Percentiles rank a stretch among this genome's conserved stretches.
Conservation (phyloP, 192 early-diverging fungal species). For the Coemansia erecta region DNA sequence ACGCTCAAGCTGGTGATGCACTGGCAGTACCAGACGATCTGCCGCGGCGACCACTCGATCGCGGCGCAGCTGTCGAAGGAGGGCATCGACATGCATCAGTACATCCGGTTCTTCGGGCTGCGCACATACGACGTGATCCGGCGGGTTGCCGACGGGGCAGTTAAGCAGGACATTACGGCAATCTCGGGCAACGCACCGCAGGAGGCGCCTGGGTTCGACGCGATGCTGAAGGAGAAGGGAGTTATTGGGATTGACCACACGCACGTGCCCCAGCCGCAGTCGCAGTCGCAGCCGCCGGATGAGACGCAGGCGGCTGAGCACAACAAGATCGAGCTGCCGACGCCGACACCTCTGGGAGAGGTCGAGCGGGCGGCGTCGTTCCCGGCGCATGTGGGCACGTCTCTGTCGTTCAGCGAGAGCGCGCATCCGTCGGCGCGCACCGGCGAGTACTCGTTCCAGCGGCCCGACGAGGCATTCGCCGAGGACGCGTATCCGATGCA, state of each 20-base stretch:
- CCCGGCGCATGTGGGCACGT: conserved; percentile 2
- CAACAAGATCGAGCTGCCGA: not conserved
- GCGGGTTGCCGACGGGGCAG: conserved; percentile 26
- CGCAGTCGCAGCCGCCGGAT: conserved; percentile 4
- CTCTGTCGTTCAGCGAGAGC: conserved; percentile 25
- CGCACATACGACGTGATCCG: conserved; percentile 70
- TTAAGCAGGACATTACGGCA: conserved; percentile 23
- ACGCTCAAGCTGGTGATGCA: conserved; percentile 75
- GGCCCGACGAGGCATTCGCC: conserved; percentile 48
- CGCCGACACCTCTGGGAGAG: conserved; percentile 5
- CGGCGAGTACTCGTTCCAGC: conserved; percentile 40
- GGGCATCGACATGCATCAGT: conserved; percentile 59
- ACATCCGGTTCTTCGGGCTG: conserved; percentile 75
- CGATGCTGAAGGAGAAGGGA: conserved; percentile 18
- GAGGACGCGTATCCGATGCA: conserved; percentile 42
- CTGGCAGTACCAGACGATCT: conserved; percentile 77
- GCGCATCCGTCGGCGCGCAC: not conserved
- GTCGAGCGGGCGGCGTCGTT: not conserved
- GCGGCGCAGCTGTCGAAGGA: conserved; percentile 57
- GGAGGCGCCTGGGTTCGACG: conserved; percentile 36
- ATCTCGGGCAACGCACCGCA: conserved; percentile 37
- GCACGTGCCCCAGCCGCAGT: not conserved
- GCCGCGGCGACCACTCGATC: conserved; percentile 68
- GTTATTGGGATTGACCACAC: conserved; percentile 28
- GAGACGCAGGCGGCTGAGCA: not conserved